Percentiles rank a stretch among this genome's conserved stretches.
phyloP scores from a whole-genome alignment of 257 asterid genomes.

The Linaria vulgaris region DNA sequence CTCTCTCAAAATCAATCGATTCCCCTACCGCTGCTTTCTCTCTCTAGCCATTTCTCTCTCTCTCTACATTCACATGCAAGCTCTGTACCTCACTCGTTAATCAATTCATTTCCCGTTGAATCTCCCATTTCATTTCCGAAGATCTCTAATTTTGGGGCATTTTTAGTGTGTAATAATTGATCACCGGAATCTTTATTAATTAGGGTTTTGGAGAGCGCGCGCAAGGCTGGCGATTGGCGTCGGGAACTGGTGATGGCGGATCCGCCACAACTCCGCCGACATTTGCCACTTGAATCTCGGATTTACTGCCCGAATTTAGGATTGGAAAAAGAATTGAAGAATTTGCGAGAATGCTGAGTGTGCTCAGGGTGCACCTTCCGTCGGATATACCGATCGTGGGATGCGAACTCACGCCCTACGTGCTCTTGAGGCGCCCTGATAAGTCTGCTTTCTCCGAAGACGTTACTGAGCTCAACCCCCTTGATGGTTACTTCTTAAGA shows the following conservation, averaged over 20 bases:
- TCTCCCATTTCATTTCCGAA: constrained; percentile 7
- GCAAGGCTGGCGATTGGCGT: constrained; percentile 67
- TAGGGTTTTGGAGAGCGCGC: constrained; percentile 38
- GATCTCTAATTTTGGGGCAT: neutral
- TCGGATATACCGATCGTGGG: constrained; percentile 97
- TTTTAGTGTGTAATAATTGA: constrained; percentile 19
- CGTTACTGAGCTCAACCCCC: constrained; percentile 67
- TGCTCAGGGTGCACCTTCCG: constrained; percentile 90
- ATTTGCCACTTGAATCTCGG: constrained; percentile 28
- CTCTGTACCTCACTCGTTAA: neutral
- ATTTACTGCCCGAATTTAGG: constrained; percentile 27
- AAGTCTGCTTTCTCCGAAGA: constrained; percentile 60
- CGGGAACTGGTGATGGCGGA: constrained; percentile 76
- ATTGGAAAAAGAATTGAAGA: constrained; percentile 29
- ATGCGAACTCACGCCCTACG: constrained; percentile 89
- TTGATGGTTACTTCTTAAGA: constrained; percentile 71
- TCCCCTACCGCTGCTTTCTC: constrained; percentile 24
- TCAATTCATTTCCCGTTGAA: constrained; percentile 18
- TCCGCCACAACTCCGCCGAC: constrained; percentile 68
- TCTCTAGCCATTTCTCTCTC: constrained; percentile 2
- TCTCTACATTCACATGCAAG: constrained; percentile 16
- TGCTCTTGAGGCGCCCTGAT: constrained; percentile 67
- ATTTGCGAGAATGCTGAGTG: constrained; percentile 67
- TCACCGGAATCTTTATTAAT: constrained; percentile 3
- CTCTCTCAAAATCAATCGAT: constrained; percentile 35